Evolutionary conservation across 495 filamentous ascomycete species (phyloP), one percentile per base, ranked within the genome.

Genomic region (Penicillium cinerascens): DNA sequence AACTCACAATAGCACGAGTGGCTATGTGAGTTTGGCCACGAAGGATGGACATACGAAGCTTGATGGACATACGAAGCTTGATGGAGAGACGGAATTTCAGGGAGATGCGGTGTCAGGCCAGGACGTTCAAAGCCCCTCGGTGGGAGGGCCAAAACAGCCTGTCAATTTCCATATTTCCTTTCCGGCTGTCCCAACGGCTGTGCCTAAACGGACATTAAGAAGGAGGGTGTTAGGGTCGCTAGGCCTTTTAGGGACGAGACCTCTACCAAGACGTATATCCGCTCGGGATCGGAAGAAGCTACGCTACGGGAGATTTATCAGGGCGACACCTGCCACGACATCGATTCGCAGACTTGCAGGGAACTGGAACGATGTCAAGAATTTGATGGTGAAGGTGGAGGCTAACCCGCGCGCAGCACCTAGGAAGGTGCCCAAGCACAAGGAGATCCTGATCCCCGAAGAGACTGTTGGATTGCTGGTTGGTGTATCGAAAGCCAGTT

Each of bases 401-500:
- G 36, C 49, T 11, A 43, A 61, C 16, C 44, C 41, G 16, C 54
- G 43, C n/a, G 48, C 25, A 23, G 43, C 40, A 37, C 33, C 18
- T 5, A 61, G 42, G 44, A 56, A 48, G 21, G 44, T 38, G 8
- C 5, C 42, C 11, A 61, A 55, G 23, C 56, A 63, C 18, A 70
- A 63, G 52, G 67, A 70, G 42, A 37, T 76, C n/a, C 42, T 62
- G 23, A 16, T 76, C 2, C 64, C 69, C 9, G 74, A 77, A 39
- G 74, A 74, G 45, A 74, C 66, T 0, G 51, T 77, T 20, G 74
- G 61, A 1, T 18, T 65, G 17, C 47, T 77, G 23, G 55, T 63
- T 18, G 74, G 74, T 3, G 45, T 63, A 6, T 66, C 61, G 15
- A 49, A 51, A 1, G 58, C 54, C 33, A 50, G 52, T 8, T 37